Percentiles rank a stretch among this genome's conserved stretches.
Conservation (phyloP, 192 early-diverging fungal species). For the Linnemannia zychae region DNA sequence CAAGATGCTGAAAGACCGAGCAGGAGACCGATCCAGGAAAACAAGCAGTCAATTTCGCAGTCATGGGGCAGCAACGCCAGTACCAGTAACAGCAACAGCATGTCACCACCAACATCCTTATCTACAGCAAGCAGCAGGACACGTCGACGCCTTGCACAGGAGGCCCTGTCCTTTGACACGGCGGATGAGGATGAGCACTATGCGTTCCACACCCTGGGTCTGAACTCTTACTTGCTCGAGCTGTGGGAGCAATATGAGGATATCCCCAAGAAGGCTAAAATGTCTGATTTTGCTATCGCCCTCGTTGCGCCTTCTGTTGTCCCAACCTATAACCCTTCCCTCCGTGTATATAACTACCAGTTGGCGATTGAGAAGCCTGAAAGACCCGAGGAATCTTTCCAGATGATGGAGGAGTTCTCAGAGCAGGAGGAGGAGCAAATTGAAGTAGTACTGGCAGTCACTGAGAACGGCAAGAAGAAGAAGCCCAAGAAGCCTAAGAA, state of each 20-base stretch:
- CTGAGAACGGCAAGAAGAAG: constrained; percentile 13
- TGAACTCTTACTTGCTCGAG: constrained; percentile 56
- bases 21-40: not conserved
- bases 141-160: constrained; percentile 56
- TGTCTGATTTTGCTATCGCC: constrained; percentile 55
- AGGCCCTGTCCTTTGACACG: constrained; percentile 38
- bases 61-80: not conserved
- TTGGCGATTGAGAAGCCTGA: constrained; percentile 31
- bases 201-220: constrained; percentile 26
- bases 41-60: not conserved
- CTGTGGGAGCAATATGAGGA: constrained; percentile 57
- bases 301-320: constrained; percentile 75
- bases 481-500: constrained; percentile 47
- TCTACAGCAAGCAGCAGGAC: not conserved
- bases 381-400: not conserved
- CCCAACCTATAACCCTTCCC: constrained; percentile 72
- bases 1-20: not conserved
- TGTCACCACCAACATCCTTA: not conserved
- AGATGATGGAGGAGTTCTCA: not conserved
- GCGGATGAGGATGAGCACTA: constrained; percentile 55
- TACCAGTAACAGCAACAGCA: not conserved
- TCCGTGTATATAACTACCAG: constrained; percentile 73
- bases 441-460: constrained; percentile 7
- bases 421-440: constrained; percentile 4
- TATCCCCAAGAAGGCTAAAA: constrained; percentile 35